These are phyloP conservation scores for Pneumocystis sp. DNA, from an alignment of 1,139 yeast species.

Conservation along the genomic window DNA sequence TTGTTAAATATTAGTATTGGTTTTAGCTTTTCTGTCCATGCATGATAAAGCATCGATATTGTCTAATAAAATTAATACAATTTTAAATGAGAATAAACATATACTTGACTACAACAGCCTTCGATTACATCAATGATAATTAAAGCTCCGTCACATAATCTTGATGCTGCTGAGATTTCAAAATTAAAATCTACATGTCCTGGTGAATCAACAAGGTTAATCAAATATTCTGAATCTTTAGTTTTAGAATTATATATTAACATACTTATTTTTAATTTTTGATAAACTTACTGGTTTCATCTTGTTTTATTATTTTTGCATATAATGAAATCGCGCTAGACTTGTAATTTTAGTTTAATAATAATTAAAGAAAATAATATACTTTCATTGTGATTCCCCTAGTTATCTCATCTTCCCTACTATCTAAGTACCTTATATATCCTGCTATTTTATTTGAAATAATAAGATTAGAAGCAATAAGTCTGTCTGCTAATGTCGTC, in stretches of 20 bases:
- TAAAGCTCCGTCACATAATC: constrained; percentile 93
- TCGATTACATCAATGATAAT: constrained; percentile 93
- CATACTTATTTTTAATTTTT: neutral
- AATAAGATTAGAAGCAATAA: constrained; percentile 89
- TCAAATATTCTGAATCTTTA: constrained; percentile 56
- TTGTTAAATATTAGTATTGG: constrained; percentile 88
- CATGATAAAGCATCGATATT: constrained; percentile 82
- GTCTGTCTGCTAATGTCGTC: constrained; percentile 83
- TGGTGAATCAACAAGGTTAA: constrained; percentile 91
- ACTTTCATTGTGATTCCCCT: constrained; percentile 91
- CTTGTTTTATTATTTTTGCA: neutral
- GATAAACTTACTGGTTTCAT: constrained; percentile 20
- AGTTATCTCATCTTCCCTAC: constrained; percentile 73
- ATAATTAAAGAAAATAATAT: constrained; percentile 77
- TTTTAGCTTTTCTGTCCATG: constrained; percentile 84
- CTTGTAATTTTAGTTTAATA: constrained; percentile 12
- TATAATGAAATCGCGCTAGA: constrained; percentile 6
- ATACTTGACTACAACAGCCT: constrained; percentile 64
- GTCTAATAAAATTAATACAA: constrained; percentile 39
- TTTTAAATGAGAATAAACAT: neutral
- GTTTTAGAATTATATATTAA: constrained; percentile 32
- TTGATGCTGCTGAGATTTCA: constrained; percentile 88
- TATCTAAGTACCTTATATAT: constrained; percentile 78
- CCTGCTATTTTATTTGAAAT: constrained; percentile 93
- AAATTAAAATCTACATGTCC: constrained; percentile 96